Evolutionary conservation across 2,329 filamentous ascomycete genomes (phyloP).

Genomic region (Colletotrichum sp.): DNA sequence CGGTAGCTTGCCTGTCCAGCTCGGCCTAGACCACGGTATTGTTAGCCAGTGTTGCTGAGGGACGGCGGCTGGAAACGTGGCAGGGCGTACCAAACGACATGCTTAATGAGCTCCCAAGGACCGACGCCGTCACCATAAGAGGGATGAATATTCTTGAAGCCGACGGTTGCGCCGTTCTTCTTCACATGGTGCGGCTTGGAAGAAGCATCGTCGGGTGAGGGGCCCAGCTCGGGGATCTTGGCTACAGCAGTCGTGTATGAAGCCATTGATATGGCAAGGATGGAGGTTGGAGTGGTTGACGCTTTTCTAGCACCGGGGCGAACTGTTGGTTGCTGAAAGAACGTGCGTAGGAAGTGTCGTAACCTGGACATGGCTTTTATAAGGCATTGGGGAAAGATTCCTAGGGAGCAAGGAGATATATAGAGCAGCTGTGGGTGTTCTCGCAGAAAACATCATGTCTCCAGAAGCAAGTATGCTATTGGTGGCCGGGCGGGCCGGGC

Average conservation of each 20-base stretch:
- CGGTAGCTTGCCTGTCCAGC: slow-evolving; percentile 44
- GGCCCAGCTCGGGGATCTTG: slow-evolving; percentile 37
- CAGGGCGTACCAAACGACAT: slow-evolving; percentile 40
- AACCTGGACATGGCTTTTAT: slow-evolving; percentile 8
- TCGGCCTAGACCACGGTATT: slow-evolving; percentile 32
- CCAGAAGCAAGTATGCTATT: background rate
- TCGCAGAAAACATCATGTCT: background rate
- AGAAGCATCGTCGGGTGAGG: slow-evolving; percentile 46
- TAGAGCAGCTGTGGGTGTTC: background rate
- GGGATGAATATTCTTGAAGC: slow-evolving; percentile 58
- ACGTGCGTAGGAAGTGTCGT: slow-evolving; percentile 1
- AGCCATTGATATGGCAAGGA: slow-evolving; percentile 22
- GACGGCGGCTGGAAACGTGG: background rate
- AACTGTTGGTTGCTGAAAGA: slow-evolving; percentile 1
- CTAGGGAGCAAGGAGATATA: background rate
- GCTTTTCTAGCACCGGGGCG: slow-evolving; percentile 9
- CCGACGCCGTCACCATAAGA: slow-evolving; percentile 38
- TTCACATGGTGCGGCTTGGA: slow-evolving; percentile 54
- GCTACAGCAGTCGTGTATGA: slow-evolving; percentile 33
- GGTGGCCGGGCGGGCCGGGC: background rate
- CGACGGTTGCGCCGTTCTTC: slow-evolving; percentile 40
- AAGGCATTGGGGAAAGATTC: background rate
- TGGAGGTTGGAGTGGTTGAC: slow-evolving; percentile 3
- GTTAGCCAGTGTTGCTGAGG: background rate
- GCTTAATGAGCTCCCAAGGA: slow-evolving; percentile 28